Evolutionary conservation across 1,284 basidiomycete species (phyloP), one percentile per base, ranked within the genome.

Genomic region (Microbotryum scabiosae): DNA sequence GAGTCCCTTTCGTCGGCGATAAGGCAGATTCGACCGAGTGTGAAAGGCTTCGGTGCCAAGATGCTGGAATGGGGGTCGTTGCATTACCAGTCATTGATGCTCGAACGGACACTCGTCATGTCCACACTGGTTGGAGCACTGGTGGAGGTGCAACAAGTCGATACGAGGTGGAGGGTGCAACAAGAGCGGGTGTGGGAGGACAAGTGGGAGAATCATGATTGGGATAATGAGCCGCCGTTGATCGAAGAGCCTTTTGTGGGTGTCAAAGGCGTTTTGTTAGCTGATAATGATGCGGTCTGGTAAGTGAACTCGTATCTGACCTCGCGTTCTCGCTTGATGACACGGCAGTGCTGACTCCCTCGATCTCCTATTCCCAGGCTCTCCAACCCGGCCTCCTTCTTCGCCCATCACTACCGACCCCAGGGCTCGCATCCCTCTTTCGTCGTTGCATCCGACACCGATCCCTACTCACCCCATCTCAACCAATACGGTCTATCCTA

Each of bases 281-380:
- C 62, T 10, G 68, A 69, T 45, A 68, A 68, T 51, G 68, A 69
- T 28, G 68, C 68, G 16, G 66, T 68, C 25, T 69, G 68, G 68
- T 69, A n/a, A 50, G 66, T 53, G 43, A n/a, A 4, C 10, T 2
- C 21, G 21, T 30, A 21, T 12, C n/a, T 28, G 14, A 14, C 43
- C n/a, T 51, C 28, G 16, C 52, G 30, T 20, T 49, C n/a, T 36
- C 16, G 23, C 41, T 43, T 20, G 28, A 14, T 20, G 28, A 14
- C 41, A 0, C 14, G 2, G 46, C 20, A 57, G 36, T 12, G 20
- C n/a, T 23, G 25, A 28, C 8, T 10, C 45, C 46, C n/a, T n/a
- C 12, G 3, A 45, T 26, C 8, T 5, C 8, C n/a, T 41, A 43
- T 43, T 26, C 18, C 7, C 30, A 69, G 68, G 68, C 64, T 69